These are phyloP conservation scores for Adenanthera pavonina DNA, from an alignment of 306 rosid species.

Conservation along the genomic window DNA sequence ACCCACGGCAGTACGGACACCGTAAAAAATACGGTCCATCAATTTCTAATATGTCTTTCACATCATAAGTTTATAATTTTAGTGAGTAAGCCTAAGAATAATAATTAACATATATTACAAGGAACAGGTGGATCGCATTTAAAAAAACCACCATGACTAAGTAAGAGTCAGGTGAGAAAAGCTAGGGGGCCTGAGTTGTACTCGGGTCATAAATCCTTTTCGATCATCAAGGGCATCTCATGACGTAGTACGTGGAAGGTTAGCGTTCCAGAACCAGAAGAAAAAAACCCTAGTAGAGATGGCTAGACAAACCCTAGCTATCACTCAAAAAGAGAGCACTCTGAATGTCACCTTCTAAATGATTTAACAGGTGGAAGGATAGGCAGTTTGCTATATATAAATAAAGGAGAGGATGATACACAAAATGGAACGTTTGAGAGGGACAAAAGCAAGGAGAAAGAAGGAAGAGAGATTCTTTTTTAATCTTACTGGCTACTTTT, in stretches of 20 bases:
- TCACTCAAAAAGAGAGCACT: not conserved
- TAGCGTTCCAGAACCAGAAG: not conserved
- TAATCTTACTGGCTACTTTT: not conserved
- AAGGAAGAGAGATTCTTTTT: conserved; percentile 42
- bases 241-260: not conserved
- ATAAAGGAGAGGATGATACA: no score
- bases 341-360: conserved; percentile 27
- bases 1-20: no score
- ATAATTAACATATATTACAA: not conserved
- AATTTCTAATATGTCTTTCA: no score
- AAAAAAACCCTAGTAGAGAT: not conserved
- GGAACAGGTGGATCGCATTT: not conserved
- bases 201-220: not conserved
- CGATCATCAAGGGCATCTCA: not conserved
- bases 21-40: no score
- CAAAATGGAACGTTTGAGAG: conserved; percentile 18
- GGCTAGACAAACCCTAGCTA: not conserved
- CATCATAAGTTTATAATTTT: no score
- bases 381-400: not conserved
- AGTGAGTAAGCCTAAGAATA: not conserved
- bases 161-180: not conserved
- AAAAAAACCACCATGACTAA: not conserved
- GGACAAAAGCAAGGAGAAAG: not conserved
- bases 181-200: not conserved
- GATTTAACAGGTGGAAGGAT: conserved; percentile 21